phyloP scores from a whole-genome alignment of 495 filamentous ascomycete species.

The Podospora didyma region DNA sequence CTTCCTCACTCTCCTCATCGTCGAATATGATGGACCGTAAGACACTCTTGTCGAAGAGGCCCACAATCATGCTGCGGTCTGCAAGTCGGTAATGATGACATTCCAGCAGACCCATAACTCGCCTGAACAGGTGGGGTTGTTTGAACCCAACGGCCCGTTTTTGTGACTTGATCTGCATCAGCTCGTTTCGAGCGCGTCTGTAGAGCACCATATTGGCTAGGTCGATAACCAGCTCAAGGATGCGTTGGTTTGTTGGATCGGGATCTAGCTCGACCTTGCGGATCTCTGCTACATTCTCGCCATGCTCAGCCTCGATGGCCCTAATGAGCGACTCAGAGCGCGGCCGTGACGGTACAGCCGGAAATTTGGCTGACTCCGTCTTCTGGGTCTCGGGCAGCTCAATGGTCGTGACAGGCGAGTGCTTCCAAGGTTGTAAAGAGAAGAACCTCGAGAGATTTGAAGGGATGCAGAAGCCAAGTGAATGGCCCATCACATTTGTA shows the following conservation, averaged over 20 bases:
- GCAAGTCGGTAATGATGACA: conserved; percentile 82
- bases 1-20: conserved; percentile 32
- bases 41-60: conserved; percentile 88
- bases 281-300: conserved; percentile 22
- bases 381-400: conserved; percentile 37
- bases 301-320: conserved; percentile 31
- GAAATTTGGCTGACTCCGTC: conserved; percentile 34
- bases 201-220: conserved; percentile 85
- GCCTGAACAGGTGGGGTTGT: conserved; percentile 71
- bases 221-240: conserved; percentile 76
- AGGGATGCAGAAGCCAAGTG: conserved; percentile 83
- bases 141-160: conserved; percentile 63
- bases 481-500: conserved; percentile 74
- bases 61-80: conserved; percentile 81
- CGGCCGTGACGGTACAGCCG: conserved; percentile 29
- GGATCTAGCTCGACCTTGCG: conserved; percentile 48
- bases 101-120: conserved; percentile 82
- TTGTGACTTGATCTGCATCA: conserved; percentile 51
- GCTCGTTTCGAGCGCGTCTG: conserved; percentile 69
- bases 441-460: conserved; percentile 73
- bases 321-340: conserved; percentile 29
- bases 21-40: conserved; percentile 71
- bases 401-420: conserved; percentile 40
- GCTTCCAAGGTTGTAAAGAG: conserved; percentile 47
- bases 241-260: conserved; percentile 65